Conservation (phyloP, 805 yeast species). For the Cyberlindnera subsufficiens region DNA sequence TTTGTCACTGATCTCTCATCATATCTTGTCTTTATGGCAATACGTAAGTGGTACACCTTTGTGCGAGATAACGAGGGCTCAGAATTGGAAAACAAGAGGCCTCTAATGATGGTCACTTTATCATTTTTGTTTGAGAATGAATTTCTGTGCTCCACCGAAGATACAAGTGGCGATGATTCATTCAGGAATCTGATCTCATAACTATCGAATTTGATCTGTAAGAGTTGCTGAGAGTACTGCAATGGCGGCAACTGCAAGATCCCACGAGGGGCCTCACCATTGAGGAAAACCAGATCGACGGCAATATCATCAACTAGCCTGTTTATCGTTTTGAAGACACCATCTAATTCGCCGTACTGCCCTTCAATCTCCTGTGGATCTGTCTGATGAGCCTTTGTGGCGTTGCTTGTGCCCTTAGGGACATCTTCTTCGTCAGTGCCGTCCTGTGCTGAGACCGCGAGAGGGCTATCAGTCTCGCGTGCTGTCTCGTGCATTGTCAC, state of each 20-base stretch:
- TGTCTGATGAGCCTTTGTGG: background rate
- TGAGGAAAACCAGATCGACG: conserved; percentile 32
- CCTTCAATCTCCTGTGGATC: no score
- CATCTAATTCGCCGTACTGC: background rate
- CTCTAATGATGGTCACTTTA: conserved; percentile 24
- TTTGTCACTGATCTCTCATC: conserved; percentile 18
- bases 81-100: conserved; percentile 23
- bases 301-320: conserved; percentile 61
- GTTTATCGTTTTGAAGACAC: conserved; percentile 55
- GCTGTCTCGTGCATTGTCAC: no score
- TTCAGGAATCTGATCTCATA: conserved; percentile 22
- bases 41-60: conserved; percentile 28
- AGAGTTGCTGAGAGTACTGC: conserved; percentile 25
- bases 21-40: conserved; percentile 27
- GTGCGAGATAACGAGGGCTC: conserved; percentile 19
- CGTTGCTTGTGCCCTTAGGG: background rate
- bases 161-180: conserved; percentile 24
- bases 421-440: no score
- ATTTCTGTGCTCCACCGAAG: conserved; percentile 9
- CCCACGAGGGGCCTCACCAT: conserved; percentile 15
- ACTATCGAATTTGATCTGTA: conserved; percentile 14
- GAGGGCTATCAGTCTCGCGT: no score
- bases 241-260: conserved; percentile 25
- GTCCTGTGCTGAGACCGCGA: no score
- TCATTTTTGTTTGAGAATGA: conserved; percentile 14